Conservation (phyloP, 306 rosid genomes). For the Lagenaria siceraria region DNA sequence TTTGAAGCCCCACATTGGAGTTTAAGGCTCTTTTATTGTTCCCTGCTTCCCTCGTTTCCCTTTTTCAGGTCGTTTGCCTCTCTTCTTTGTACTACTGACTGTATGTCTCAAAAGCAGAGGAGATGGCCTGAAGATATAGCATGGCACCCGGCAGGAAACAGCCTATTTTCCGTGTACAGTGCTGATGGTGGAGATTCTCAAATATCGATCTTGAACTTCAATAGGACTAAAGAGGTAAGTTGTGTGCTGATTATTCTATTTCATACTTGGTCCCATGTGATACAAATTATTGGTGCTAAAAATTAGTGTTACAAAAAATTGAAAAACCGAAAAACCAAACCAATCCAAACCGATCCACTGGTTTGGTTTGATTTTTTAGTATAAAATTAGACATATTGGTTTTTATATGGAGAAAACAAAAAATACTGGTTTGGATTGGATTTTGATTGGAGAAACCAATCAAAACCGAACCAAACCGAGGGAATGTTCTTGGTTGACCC, state of each 20-base stretch:
- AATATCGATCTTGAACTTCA: constrained; percentile 50
- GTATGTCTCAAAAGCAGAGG: constrained; percentile 52
- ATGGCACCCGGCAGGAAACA: constrained; percentile 81
- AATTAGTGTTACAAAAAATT: too few species aligned
- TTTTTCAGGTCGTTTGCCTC: constrained; percentile 64
- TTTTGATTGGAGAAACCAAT: too few species aligned
- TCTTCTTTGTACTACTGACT: constrained; percentile 50
- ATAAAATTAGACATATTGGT: too few species aligned
- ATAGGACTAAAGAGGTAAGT: constrained; percentile 54
- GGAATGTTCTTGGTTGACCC: too few species aligned
- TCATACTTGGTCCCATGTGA: background rate
- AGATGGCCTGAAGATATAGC: constrained; percentile 91
- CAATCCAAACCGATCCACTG: too few species aligned
- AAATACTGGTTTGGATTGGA: too few species aligned
- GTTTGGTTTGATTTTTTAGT: too few species aligned
- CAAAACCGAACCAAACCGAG: too few species aligned
- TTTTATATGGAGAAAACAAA: too few species aligned
- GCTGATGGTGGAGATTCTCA: constrained; percentile 90
- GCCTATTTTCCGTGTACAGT: constrained; percentile 60
- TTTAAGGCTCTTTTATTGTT: background rate
- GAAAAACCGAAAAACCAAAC: too few species aligned
- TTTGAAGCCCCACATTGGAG: background rate
- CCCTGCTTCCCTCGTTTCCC: background rate
- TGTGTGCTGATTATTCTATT: background rate
- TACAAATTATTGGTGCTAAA: background rate